A percentile compares a stretch with the other conserved stretches of the same genome.
Conservation (phyloP, 495 filamentous ascomycete species). For the Neurospora sp. region DNA sequence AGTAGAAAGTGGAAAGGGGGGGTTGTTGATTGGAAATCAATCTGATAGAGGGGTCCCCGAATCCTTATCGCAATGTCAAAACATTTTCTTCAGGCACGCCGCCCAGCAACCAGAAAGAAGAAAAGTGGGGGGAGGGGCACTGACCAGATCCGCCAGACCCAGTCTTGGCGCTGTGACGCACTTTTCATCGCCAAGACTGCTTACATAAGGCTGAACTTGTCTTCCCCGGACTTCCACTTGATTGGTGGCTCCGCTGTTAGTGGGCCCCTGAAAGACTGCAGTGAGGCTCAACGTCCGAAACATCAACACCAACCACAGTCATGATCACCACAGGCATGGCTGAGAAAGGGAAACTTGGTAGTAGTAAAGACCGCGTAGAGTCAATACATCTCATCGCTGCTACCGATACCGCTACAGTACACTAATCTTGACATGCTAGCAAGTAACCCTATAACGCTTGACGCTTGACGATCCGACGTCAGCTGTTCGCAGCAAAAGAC, state of each 20-base stretch:
- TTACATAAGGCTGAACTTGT: constrained; percentile 8
- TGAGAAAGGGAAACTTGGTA: background rate
- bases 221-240: background rate
- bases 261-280: background rate
- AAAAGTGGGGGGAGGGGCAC: constrained; percentile 27
- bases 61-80: background rate
- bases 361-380: background rate
- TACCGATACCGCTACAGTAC: background rate
- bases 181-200: background rate
- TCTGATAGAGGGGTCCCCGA: background rate
- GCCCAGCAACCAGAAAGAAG: background rate
- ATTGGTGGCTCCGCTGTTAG: background rate
- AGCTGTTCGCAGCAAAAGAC: background rate
- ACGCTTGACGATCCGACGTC: background rate
- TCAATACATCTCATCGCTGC: background rate
- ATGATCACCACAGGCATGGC: background rate
- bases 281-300: background rate
- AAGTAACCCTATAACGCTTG: background rate
- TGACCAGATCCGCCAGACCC: background rate
- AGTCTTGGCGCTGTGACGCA: background rate
- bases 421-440: background rate
- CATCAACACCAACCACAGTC: background rate
- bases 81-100: background rate
- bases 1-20: background rate
- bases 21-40: background rate